phyloP scores from a whole-genome alignment of 768 basidiomycete genomes.

The Kwoniella dejecticola region DNA sequence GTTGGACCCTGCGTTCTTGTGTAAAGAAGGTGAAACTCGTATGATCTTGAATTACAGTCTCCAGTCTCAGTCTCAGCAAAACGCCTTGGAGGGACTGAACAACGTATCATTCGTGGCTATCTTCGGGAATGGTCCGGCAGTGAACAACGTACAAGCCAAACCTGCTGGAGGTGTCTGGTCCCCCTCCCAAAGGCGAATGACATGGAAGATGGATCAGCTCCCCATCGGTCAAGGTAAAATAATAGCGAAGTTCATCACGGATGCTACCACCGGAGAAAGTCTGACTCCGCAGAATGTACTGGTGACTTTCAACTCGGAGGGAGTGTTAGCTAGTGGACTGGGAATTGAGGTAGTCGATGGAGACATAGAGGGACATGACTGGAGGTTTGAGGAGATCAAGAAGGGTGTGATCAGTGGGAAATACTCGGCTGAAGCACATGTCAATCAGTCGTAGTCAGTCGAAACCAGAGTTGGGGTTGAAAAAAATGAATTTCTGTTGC shows the following conservation, averaged over 20 bases:
- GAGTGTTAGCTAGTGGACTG: constrained; percentile 49
- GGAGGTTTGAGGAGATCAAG: constrained; percentile 49
- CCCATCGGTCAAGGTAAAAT: constrained; percentile 49
- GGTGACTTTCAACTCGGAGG: constrained; percentile 53
- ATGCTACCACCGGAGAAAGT: constrained; percentile 23
- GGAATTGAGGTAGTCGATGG: constrained; percentile 52
- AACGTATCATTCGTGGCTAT: constrained; percentile 51
- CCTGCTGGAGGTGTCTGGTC: constrained; percentile 55
- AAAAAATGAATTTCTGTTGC: background rate
- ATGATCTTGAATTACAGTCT: constrained; percentile 55
- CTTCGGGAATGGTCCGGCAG: constrained; percentile 44
- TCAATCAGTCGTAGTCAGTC: constrained; percentile 5
- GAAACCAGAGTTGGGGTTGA: background rate
- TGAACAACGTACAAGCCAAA: constrained; percentile 57
- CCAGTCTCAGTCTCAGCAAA: too few relatives aligned
- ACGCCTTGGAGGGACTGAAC: constrained; percentile 29
- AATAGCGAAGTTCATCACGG: constrained; percentile 53
- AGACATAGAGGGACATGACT: constrained; percentile 10
- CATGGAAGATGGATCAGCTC: constrained; percentile 44
- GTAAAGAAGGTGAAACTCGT: constrained; percentile 54
- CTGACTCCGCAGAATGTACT: constrained; percentile 46
- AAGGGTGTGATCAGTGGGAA: constrained; percentile 51
- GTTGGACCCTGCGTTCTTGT: constrained; percentile 56
- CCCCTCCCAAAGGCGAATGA: constrained; percentile 47
- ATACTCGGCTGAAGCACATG: constrained; percentile 46